phyloP scores from a whole-genome alignment of 768 basidiomycete genomes.

The Botryobasidium botryosum region DNA sequence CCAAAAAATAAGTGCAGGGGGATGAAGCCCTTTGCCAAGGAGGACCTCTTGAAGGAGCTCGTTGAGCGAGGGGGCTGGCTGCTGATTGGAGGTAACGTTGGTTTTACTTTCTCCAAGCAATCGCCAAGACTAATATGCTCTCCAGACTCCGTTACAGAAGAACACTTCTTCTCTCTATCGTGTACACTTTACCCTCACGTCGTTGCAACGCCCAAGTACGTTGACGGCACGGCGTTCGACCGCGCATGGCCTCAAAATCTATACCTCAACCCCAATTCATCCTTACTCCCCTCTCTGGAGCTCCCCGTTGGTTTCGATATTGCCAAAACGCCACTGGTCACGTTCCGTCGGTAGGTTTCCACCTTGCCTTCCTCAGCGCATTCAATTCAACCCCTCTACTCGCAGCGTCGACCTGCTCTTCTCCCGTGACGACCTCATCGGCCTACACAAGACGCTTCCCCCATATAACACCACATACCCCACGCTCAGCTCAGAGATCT shows the following conservation, averaged over 20 bases:
- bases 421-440: slow-evolving; percentile 29
- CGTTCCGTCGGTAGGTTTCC: slow-evolving; percentile 30
- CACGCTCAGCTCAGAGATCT: slow-evolving; percentile 25
- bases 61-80: slow-evolving; percentile 60
- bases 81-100: slow-evolving; percentile 43
- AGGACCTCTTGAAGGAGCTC: slow-evolving; percentile 34
- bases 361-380: background rate
- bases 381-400: background rate
- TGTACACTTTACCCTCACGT: slow-evolving; percentile 52
- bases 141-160: slow-evolving; percentile 52
- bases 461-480: no score
- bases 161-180: slow-evolving; percentile 58
- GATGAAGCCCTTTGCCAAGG: slow-evolving; percentile 6
- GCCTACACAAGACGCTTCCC: no score
- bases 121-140: slow-evolving; percentile 1
- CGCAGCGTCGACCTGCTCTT: slow-evolving; percentile 39
- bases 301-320: slow-evolving; percentile 40
- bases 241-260: slow-evolving; percentile 48
- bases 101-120: background rate
- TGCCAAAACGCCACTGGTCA: slow-evolving; percentile 39
- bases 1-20: background rate
- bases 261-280: slow-evolving; percentile 40
- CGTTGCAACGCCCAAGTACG: slow-evolving; percentile 44
- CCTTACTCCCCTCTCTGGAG: slow-evolving; percentile 26
- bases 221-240: slow-evolving; percentile 35